Conservation (phyloP, 768 basidiomycete species). For the Cystofilobasidium bisporidii region DNA sequence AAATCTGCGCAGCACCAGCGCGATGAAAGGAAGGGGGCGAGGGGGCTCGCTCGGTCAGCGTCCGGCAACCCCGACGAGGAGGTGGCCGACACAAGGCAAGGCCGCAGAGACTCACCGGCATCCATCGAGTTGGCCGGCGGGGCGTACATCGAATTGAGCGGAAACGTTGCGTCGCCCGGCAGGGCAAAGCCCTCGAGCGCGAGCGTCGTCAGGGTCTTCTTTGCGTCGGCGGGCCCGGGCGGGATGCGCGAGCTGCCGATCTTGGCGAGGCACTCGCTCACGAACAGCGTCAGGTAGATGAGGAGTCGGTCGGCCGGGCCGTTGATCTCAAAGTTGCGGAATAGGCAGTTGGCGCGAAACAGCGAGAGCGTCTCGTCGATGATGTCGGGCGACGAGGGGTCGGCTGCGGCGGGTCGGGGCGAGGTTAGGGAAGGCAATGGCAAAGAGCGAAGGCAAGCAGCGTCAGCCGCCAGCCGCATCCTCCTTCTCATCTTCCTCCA, state of each 20-base stretch:
- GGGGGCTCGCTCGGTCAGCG: not conserved
- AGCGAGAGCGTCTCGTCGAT: conserved; percentile 92
- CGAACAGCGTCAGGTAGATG: conserved; percentile 93
- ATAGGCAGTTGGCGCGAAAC: conserved; percentile 96
- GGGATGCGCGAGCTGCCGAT: conserved; percentile 49
- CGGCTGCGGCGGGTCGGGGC: conserved; percentile 48
- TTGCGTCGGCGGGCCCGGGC: conserved; percentile 56
- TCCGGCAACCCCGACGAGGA: not conserved
- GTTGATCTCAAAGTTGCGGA: conserved; percentile 99
- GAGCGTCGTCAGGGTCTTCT: conserved; percentile 77
- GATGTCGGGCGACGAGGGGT: conserved; percentile 70
- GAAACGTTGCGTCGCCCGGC: conserved; percentile 92
- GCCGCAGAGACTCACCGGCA: conserved; percentile 51
- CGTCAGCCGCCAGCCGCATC: not conserved
- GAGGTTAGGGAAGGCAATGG: too few species aligned
- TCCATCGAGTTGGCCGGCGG: conserved; percentile 65
- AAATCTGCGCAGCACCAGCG: conserved; percentile 19
- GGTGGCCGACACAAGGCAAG: not conserved
- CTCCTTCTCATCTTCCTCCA: not conserved
- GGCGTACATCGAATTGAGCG: conserved; percentile 84
- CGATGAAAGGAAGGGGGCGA: not conserved
- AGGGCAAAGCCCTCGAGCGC: conserved; percentile 88
- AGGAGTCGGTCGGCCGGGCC: conserved; percentile 90
- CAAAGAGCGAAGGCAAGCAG: not conserved
- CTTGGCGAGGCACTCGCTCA: conserved; percentile 92